phyloP scores from a whole-genome alignment of 1,284 basidiomycete genomes.

The Moesziomyces sp. region DNA sequence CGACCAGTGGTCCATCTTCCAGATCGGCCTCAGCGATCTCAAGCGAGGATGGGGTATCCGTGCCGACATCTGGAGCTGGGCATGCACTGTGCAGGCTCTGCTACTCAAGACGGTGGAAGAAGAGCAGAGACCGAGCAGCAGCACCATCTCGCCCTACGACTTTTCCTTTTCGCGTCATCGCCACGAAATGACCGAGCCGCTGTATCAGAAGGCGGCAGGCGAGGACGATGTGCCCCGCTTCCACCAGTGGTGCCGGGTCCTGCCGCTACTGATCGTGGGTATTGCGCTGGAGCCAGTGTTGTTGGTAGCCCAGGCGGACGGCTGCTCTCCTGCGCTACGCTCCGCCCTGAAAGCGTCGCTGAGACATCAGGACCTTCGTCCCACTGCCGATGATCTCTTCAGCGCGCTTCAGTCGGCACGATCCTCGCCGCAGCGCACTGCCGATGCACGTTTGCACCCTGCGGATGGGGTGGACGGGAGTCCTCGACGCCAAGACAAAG shows the following conservation, averaged over 20 bases:
- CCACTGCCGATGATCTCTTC: conserved; percentile 39
- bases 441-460: not conserved
- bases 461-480: not conserved
- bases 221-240: conserved; percentile 53
- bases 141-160: conserved; percentile 56
- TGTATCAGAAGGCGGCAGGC: conserved; percentile 33
- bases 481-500: not conserved
- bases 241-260: conserved; percentile 54
- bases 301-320: conserved; percentile 24
- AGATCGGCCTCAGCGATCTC: conserved; percentile 48
- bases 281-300: conserved; percentile 28
- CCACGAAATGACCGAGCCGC: conserved; percentile 47
- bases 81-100: conserved; percentile 52
- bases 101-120: conserved; percentile 43
- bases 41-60: conserved; percentile 57
- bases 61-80: conserved; percentile 61
- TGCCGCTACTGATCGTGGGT: conserved; percentile 50
- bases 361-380: conserved; percentile 44
- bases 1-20: conserved; percentile 30
- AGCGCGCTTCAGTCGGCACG: conserved; percentile 13
- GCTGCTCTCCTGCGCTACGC: conserved; percentile 20
- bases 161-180: conserved; percentile 53
- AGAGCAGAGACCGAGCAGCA: conserved; percentile 37
- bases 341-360: conserved; percentile 34
- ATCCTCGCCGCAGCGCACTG: not conserved